These are phyloP conservation scores for Colletotrichum sp. DNA, from an alignment of 2,329 filamentous ascomycete species.

Conservation along the genomic window DNA sequence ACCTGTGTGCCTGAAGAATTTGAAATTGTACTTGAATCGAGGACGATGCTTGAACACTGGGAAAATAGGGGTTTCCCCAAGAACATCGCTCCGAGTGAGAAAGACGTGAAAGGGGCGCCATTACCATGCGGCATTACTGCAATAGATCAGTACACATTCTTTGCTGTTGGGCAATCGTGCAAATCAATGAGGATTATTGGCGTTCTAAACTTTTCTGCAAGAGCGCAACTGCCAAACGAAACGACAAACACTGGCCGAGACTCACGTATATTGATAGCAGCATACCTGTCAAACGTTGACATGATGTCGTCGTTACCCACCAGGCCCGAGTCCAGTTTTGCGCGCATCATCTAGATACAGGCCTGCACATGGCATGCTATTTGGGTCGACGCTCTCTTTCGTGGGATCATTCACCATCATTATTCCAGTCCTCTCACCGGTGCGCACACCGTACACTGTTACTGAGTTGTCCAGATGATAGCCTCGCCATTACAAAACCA, in stretches of 20 bases:
- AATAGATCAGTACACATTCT: neutral
- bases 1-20: neutral
- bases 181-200: neutral
- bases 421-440: conserved; percentile 41
- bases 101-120: neutral
- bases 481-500: conserved; percentile 32
- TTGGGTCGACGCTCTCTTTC: neutral
- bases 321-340: neutral
- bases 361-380: neutral
- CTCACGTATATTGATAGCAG: neutral
- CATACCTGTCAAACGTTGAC: neutral
- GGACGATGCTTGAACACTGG: neutral
- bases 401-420: neutral
- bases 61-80: neutral
- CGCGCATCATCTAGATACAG: neutral
- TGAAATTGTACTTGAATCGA: neutral
- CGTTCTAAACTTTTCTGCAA: neutral
- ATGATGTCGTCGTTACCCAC: neutral
- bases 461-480: conserved; percentile 26
- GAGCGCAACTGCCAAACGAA: neutral
- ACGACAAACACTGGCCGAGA: neutral
- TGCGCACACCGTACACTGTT: conserved; percentile 28
- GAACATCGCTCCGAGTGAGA: neutral
- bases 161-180: neutral
- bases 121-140: neutral